A percentile compares a stretch with the other conserved stretches of the same genome.
Evolutionary conservation across 306 rosid species (phyloP).

Genomic region (Boehmeria nivea): DNA sequence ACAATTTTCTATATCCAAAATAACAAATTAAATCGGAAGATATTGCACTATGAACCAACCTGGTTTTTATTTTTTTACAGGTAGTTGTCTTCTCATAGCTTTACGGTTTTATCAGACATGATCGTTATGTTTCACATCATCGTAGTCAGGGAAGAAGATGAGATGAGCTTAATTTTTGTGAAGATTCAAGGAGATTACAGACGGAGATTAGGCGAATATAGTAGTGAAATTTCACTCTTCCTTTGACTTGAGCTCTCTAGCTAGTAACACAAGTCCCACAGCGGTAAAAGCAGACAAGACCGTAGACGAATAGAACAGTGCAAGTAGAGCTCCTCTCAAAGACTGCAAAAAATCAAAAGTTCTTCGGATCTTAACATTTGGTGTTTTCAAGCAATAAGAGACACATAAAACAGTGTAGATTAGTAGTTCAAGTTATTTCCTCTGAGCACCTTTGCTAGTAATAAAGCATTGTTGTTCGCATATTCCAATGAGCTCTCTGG

Average conservation of each 20-base stretch:
- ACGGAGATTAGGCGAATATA: too few species aligned
- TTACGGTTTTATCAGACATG: too few species aligned
- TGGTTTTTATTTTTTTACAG: neutral
- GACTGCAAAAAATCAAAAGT: constrained; percentile 44
- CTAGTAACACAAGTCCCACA: constrained; percentile 74
- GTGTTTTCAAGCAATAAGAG: neutral
- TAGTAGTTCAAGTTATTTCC: neutral
- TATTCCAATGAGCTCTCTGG: constrained; percentile 73
- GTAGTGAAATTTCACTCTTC: constrained; percentile 29
- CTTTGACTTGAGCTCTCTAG: constrained; percentile 62
- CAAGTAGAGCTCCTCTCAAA: constrained; percentile 68
- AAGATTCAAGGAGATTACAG: too few species aligned
- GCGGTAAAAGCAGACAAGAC: constrained; percentile 53
- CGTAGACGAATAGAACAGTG: constrained; percentile 55
- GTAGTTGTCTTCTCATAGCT: too few species aligned
- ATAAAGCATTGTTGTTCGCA: constrained; percentile 82
- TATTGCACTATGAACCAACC: neutral
- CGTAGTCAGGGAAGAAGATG: too few species aligned
- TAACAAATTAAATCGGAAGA: too few species aligned
- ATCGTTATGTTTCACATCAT: too few species aligned
- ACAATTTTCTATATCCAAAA: too few species aligned
- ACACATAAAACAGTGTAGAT: neutral
- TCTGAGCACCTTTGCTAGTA: constrained; percentile 71
- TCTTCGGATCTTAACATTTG: constrained; percentile 9
- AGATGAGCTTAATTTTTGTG: too few species aligned